These are phyloP conservation scores for Diplogelasinospora grovesii DNA, from an alignment of 495 filamentous ascomycete species.

Conservation along the genomic window DNA sequence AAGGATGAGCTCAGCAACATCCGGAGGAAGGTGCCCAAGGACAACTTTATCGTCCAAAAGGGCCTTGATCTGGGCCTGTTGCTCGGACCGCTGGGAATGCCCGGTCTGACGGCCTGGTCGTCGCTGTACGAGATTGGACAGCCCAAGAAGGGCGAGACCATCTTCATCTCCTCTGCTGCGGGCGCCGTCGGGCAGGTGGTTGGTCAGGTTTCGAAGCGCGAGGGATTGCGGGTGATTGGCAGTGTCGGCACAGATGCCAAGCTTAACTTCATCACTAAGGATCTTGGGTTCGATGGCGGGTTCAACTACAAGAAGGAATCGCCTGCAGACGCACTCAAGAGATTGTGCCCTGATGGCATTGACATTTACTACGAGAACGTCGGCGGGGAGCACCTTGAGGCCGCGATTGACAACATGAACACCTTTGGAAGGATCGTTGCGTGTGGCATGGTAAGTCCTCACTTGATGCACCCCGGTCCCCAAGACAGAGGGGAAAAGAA, in stretches of 20 bases:
- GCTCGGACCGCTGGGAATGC: constrained; percentile 77
- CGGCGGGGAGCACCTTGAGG: constrained; percentile 81
- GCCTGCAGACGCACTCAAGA: constrained; percentile 61
- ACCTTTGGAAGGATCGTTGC: constrained; percentile 61
- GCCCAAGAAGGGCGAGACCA: constrained; percentile 83
- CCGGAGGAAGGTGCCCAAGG: constrained; percentile 48
- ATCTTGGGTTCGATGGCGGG: constrained; percentile 61
- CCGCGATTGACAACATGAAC: constrained; percentile 64
- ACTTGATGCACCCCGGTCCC: constrained; percentile 9
- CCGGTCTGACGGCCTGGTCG: constrained; percentile 76
- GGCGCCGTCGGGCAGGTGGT: constrained; percentile 83
- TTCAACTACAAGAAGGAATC: constrained; percentile 66
- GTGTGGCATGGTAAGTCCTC: constrained; percentile 40
- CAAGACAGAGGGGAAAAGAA: too few relatives aligned
- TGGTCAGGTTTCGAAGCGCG: constrained; percentile 79
- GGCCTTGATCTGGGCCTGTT: constrained; percentile 59
- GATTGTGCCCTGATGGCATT: constrained; percentile 74
- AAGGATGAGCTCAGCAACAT: constrained; percentile 19
- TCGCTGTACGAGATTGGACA: constrained; percentile 75
- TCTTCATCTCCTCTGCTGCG: constrained; percentile 75
- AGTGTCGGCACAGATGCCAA: constrained; percentile 58
- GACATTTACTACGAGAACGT: constrained; percentile 98
- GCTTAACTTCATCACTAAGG: constrained; percentile 57
- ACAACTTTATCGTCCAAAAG: constrained; percentile 49
- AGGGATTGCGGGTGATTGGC: constrained; percentile 80